phyloP scores from a whole-genome alignment of 2,329 filamentous ascomycete species.

The Leptographium procerum region DNA sequence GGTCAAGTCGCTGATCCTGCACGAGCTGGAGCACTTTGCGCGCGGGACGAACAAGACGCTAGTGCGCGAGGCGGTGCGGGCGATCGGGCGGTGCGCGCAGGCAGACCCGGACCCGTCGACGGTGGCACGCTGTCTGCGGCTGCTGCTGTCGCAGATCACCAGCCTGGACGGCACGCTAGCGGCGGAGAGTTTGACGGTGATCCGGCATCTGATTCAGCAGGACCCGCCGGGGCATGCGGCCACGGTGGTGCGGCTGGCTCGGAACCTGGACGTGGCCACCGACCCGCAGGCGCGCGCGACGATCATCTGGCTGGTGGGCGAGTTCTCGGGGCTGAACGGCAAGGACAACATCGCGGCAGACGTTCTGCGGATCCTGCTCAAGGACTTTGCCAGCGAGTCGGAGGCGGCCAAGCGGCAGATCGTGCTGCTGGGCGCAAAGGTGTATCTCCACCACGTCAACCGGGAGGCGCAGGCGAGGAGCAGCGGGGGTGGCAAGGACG shows the following conservation, averaged over 20 bases:
- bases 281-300: constrained; percentile 83
- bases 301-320: constrained; percentile 94
- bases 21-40: constrained; percentile 89
- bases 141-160: constrained; percentile 79
- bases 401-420: constrained; percentile 87
- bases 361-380: constrained; percentile 70
- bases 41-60: constrained; percentile 61
- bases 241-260: constrained; percentile 81
- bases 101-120: constrained; percentile 47
- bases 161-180: constrained; percentile 80
- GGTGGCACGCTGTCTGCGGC: constrained; percentile 65
- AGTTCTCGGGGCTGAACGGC: constrained; percentile 70
- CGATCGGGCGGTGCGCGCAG: constrained; percentile 88
- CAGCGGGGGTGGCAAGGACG: too few species aligned
- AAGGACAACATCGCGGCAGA: constrained; percentile 89
- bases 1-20: constrained; percentile 75
- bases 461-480: constrained; percentile 19
- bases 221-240: constrained; percentile 68
- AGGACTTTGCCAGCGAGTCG: constrained; percentile 72
- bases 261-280: constrained; percentile 79
- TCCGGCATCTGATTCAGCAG: constrained; percentile 89
- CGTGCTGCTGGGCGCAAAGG: constrained; percentile 85
- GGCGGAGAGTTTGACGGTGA: constrained; percentile 87
- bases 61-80: constrained; percentile 79
- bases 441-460: constrained; percentile 83